Evolutionary conservation across 352 stramenopile genomes (phyloP), one percentile per base, ranked within the genome.

Genomic region (Pythium biforme): DNA sequence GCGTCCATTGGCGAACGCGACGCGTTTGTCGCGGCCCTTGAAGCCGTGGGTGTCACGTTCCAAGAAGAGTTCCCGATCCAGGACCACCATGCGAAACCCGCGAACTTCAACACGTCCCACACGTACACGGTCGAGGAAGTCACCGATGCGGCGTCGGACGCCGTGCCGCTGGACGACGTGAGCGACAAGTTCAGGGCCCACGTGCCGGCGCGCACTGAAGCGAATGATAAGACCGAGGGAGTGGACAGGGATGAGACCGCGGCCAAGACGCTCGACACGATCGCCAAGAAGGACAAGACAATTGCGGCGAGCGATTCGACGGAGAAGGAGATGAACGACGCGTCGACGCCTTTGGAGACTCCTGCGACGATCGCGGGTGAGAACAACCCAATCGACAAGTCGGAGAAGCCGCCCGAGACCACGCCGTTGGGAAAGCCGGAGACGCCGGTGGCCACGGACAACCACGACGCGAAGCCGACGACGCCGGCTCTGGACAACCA

Each of bases 21-120:
- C 50, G 64, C 71, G 33, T 83, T 81, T 66, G 39, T 87, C 29
- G 50, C 75, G 9, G 56, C 77, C 7, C 68, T 88, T 25, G 26
- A 79, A 22, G 69, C 74, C 47, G 76, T 78, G 37, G 80, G 80
- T 15, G 76, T 73, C 25, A 54, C 47, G 2, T 88, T 81, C 50
- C 55, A 69, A 4, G 74, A 86, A 47, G 70, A 61, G 8, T 29
- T 29, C 23, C 45, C 45, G 22, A 26, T 52, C 15, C 45, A 5
- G 15, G 45, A 34, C 20, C 45, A 52, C 25, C 45, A 31, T 10
- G 25, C 45, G 23, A 52, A 33, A 14, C 22, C 20, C 2, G 26
- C 25, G 2, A 34, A 33, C 25, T 19, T 31, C 22, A 20, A 26
- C 20, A 33, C 45, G 10, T 20, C 20, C 11, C 25, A 52, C 25